Percentiles rank a stretch among this genome's conserved stretches.
Evolutionary conservation across 805 yeast species (phyloP).

Genomic region (Metschnikowia kunwiensis): DNA sequence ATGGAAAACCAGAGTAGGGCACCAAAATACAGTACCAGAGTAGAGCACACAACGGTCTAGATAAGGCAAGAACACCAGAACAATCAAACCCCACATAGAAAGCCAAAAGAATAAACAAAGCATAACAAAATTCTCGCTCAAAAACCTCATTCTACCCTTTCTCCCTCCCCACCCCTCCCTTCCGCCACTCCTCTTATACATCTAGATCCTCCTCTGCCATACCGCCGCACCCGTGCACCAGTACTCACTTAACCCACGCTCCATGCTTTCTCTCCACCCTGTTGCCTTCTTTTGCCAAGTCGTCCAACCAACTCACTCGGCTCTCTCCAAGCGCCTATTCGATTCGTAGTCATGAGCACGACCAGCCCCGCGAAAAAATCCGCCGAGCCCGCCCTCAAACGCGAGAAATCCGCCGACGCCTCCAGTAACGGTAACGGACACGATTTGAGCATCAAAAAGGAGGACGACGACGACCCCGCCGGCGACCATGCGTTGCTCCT

Average conservation of each 20-base stretch:
- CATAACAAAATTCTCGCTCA: neutral
- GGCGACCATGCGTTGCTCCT: constrained; percentile 36
- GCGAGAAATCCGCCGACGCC: constrained; percentile 6
- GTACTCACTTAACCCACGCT: neutral
- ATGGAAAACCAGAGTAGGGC: too few species aligned
- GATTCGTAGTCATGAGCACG: constrained; percentile 11
- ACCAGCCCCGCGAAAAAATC: constrained; percentile 13
- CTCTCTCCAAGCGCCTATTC: neutral
- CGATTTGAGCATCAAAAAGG: constrained; percentile 7
- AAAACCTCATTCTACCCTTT: neutral
- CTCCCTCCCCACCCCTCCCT: neutral
- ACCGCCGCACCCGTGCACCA: constrained; percentile 3
- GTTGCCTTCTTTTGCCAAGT: constrained; percentile 1
- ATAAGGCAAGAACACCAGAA: too few species aligned
- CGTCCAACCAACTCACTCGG: constrained; percentile 2
- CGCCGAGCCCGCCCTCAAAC: constrained; percentile 4
- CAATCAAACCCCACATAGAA: too few species aligned
- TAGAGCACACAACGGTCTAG: too few species aligned
- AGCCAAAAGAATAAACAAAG: too few species aligned
- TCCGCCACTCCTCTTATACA: neutral
- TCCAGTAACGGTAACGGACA: neutral
- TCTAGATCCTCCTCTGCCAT: too few species aligned
- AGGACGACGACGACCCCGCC: constrained; percentile 10
- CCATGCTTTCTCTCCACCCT: neutral
- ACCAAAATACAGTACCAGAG: too few species aligned